Base-by-base conservation (phyloP, 1,284 basidiomycete genomes). In the Microbotryomycetes sp. region DNA sequence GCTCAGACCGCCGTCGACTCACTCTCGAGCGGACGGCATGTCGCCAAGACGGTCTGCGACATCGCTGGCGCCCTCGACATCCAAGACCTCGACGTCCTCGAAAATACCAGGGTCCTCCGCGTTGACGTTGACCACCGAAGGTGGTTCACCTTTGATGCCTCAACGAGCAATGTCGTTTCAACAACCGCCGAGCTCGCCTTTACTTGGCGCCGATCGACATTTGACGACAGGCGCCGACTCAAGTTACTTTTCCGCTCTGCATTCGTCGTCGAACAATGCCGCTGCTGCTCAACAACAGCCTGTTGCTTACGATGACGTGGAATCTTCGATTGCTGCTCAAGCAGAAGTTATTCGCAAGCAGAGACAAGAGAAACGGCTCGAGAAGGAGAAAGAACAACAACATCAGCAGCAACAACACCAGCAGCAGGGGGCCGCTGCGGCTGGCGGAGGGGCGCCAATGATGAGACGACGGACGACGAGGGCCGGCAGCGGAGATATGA, bases 291-390 rank as follows among this genome's bases (percentile, higher is more conserved):
- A n/a, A 27, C 47, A 27, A 21, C 26, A 21, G n/a, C 29, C 11
- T 4, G 1, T 26, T 24, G 13, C 11, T 41, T 24, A 58, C 21
- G 64, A 68, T 52, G 66, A 68, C 23, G 66, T 68, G 27, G 66
- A 68, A 6, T 4, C 31, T 9, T 60, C 59, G 35, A 68, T 68
- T 28, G 62, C 62, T 7, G 49, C 48, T 1, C 65, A 69, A 50
- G 67, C 59, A 3, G 62, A 64, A 23, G 56, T 58, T 35, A 68
- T 68, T 51, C 52, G 65, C 4, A 60, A 63, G 21, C 56, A 64
- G 41, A 45, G 65, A 24, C 41, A 45, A 27, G 65, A 64, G 48
- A 66, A 68, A 48, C 52, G 62, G 24, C 18, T 41, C 7, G 60
- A 65, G 53, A 50, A 56, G 24, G 63, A 61, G 31, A 54, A 28